These are phyloP conservation scores for Pyrenochaeta sp. DNA, from an alignment of 2,329 filamentous ascomycete genomes.

Conservation along the genomic window DNA sequence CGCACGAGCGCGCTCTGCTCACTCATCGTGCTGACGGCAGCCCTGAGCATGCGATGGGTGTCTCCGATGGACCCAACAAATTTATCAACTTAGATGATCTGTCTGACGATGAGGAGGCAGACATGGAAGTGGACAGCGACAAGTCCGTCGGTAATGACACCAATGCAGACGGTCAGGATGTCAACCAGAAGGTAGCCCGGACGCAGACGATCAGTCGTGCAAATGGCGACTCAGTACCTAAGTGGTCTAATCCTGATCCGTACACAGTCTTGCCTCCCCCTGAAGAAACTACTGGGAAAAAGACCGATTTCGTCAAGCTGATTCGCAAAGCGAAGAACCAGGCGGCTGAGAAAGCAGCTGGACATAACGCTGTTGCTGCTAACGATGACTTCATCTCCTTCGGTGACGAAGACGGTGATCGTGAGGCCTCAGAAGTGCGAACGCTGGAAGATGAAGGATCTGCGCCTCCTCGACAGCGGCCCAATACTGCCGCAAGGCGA, in stretches of 20 bases:
- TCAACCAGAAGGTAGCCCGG: slow-evolving; percentile 35
- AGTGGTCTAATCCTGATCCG: slow-evolving; percentile 96
- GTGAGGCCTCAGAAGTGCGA: not conserved
- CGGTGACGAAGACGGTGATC: slow-evolving; percentile 53
- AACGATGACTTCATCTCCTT: slow-evolving; percentile 91
- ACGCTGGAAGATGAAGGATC: slow-evolving; percentile 4
- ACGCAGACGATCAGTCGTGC: slow-evolving; percentile 23
- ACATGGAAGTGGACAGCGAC: slow-evolving; percentile 40
- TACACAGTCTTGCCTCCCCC: slow-evolving; percentile 87
- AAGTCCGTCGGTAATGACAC: not conserved
- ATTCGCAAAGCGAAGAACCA: slow-evolving; percentile 86
- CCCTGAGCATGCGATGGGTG: slow-evolving; percentile 56
- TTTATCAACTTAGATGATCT: slow-evolving; percentile 53
- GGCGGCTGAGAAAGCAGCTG: slow-evolving; percentile 63
- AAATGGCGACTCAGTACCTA: slow-evolving; percentile 62
- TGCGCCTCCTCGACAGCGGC: not conserved
- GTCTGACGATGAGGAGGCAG: slow-evolving; percentile 48
- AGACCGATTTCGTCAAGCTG: slow-evolving; percentile 85
- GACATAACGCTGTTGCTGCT: slow-evolving; percentile 54
- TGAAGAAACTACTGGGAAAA: slow-evolving; percentile 75
- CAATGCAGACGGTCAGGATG: slow-evolving; percentile 20
- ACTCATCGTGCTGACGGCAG: slow-evolving; percentile 51
- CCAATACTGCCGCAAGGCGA: not conserved
- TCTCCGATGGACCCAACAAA: slow-evolving; percentile 50
- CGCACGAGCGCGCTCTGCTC: slow-evolving; percentile 57